Conservation (phyloP, 1,284 basidiomycete genomes). For the Malassezia arunalokei region DNA sequence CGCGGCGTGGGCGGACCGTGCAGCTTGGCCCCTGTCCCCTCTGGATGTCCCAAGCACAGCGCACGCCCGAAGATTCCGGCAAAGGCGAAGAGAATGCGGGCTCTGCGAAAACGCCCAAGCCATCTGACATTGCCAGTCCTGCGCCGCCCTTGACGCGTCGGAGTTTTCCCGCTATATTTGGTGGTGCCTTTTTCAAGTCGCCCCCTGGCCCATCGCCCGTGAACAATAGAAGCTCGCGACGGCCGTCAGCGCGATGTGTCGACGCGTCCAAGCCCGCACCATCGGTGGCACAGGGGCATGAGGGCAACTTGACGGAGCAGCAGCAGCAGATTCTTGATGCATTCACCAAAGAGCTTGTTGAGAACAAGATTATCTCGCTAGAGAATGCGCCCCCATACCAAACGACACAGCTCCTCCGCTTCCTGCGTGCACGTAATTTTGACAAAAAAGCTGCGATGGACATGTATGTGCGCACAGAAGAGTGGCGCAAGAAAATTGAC, state of each 20-base stretch:
- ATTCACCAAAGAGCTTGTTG: constrained; percentile 16
- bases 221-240: not conserved
- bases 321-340: constrained; percentile 27
- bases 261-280: not conserved
- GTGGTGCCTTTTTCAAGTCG: not conserved
- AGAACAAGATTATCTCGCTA: constrained; percentile 17
- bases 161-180: constrained; percentile 5
- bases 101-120: no score
- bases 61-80: not conserved
- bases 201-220: not conserved
- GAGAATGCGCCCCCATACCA: constrained; percentile 19
- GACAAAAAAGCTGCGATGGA: constrained; percentile 23
- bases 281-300: constrained; percentile 17
- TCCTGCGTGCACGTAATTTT: constrained; percentile 36
- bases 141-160: not conserved
- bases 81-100: not conserved
- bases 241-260: not conserved
- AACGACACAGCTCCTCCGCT: constrained; percentile 30
- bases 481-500: constrained; percentile 32
- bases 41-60: no score
- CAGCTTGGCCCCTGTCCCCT: no score
- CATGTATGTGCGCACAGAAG: constrained; percentile 35
- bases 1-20: no score
- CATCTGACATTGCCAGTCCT: no score
- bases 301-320: constrained; percentile 26